Evolutionary conservation across 108 stramenopile species (phyloP).

Genomic region (Conticribra guillardii): DNA sequence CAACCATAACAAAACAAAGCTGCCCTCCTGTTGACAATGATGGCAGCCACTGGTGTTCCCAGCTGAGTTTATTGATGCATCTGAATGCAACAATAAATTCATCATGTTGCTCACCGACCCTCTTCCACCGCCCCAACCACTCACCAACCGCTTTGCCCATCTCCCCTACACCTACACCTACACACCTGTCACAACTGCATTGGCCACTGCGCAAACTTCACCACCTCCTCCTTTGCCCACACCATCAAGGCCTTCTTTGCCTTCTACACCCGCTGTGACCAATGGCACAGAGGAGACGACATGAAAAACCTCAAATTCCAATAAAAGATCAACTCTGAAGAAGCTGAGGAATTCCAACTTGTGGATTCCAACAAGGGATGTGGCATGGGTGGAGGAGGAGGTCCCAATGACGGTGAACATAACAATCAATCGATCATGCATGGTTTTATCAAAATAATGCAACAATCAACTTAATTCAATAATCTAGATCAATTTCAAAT

Average conservation of each 20-base stretch:
- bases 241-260: slow-evolving; percentile 43
- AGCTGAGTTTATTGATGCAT: no score
- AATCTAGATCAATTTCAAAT: no score
- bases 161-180: slow-evolving; percentile 93
- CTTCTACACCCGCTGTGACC: slow-evolving; percentile 41
- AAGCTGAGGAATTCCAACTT: slow-evolving; percentile 83
- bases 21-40: no score
- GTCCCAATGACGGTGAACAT: slow-evolving; percentile 20
- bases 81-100: no score
- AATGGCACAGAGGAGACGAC: slow-evolving; percentile 24
- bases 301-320: slow-evolving; percentile 68
- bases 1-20: no score
- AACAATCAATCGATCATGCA: no score
- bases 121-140: slow-evolving; percentile 28
- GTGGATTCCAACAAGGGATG: slow-evolving; percentile 90
- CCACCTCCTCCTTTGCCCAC: slow-evolving; percentile 38
- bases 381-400: slow-evolving; percentile 7
- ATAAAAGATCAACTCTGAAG: slow-evolving; percentile 79
- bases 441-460: no score
- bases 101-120: no score
- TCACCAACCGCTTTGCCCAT: slow-evolving; percentile 72
- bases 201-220: slow-evolving; percentile 87
- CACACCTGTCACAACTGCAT: slow-evolving; percentile 91
- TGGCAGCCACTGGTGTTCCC: no score
- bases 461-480: no score